Evolutionary conservation across 345 rosid genomes (phyloP).

Genomic region (Brassica carinata): DNA sequence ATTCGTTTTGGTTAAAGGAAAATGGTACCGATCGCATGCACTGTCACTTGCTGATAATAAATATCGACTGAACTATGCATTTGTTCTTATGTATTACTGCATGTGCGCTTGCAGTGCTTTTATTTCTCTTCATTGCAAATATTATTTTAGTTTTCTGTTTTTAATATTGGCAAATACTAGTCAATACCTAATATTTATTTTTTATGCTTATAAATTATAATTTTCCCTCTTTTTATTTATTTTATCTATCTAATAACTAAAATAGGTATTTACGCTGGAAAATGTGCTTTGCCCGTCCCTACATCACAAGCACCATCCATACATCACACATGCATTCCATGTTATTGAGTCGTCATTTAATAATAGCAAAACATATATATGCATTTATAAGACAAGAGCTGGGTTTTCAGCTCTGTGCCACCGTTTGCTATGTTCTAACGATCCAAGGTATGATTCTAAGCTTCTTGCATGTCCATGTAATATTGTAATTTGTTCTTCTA

Average conservation of each 20-base stretch:
- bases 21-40: constrained; percentile 24
- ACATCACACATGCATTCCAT: constrained; percentile 46
- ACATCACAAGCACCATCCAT: constrained; percentile 49
- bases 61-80: constrained; percentile 37
- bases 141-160: background rate
- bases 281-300: constrained; percentile 40
- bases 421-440: constrained; percentile 91
- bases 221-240: background rate
- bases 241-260: background rate
- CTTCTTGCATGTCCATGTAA: constrained; percentile 7
- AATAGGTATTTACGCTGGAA: constrained; percentile 26
- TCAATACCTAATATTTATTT: constrained; percentile 9
- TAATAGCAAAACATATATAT: constrained; percentile 19
- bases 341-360: constrained; percentile 33
- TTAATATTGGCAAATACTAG: background rate
- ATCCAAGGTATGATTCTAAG: constrained; percentile 58
- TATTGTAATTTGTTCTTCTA: background rate
- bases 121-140: constrained; percentile 34
- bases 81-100: constrained; percentile 38
- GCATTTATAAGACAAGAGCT: constrained; percentile 56
- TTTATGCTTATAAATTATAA: background rate
- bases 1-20: constrained; percentile 6
- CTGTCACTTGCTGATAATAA: constrained; percentile 19
- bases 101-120: constrained; percentile 48
- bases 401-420: constrained; percentile 97